Evolutionary conservation across 176 grass and related monocot genomes (phyloP), one percentile per base, ranked within the genome.

Genomic region (Tuctoria greenei): DNA sequence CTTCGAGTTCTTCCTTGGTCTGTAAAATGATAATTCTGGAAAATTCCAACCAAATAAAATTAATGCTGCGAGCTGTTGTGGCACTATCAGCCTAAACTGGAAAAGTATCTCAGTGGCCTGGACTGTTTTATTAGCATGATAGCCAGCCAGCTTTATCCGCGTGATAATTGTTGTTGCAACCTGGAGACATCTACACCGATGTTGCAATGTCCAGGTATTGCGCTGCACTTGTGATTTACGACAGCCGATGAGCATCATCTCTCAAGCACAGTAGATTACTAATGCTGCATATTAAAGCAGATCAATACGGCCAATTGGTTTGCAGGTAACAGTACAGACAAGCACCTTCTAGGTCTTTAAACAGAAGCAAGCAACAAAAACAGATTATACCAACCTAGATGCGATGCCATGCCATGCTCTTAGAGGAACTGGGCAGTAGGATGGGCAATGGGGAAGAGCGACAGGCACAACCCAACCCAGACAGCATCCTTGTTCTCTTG

Each of bases 21-120:
- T 92, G 81, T 92, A 92, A 74, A 81, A 81, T 70, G 80, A 86
- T 25, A 92, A 25, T 70, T 63, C 90, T 86, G 75, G 24, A 62
- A 66, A 72, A 75, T 13, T 36, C 24, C 36, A 72, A 70, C 18
- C 75, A 7, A 6, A 74, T 41, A 2, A 14, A 51, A 68, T 49
- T 37, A 10, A 68, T 50, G 8, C 18, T 70, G 2, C 34, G 52
- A 65, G 28, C 0, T 10, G 40, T 38, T 61, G 31, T 4, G 25
- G 8, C 10, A 16, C 12, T 69, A n/a, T 20, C 47, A 56, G 49
- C 34, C 7, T 17, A 60, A 34, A 40, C 23, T 26, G 25, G 34
- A 13, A 40, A 44, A 3, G 0, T 7, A 65, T 31, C n/a, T n/a
- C 5, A 4, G 4, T 50, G 4, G 52, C 51, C 4, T 79, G n/a